Evolutionary conservation across 2,329 filamentous ascomycete genomes (phyloP).

Genomic region (Colletotrichum theobromicola): DNA sequence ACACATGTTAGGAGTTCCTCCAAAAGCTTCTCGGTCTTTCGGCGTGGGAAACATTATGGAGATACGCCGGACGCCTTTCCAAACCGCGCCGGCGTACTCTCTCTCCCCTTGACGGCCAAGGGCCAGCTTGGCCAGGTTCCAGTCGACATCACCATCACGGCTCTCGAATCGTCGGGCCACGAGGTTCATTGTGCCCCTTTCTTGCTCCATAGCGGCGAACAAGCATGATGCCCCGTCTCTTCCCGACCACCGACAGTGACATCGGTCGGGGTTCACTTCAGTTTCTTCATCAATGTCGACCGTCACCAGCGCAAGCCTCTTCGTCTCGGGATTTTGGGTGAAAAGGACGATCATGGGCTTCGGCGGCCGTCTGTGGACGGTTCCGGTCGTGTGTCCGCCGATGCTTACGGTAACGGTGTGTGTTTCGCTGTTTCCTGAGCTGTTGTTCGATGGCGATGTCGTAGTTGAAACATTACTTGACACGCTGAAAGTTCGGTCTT

Average conservation of each 20-base stretch:
- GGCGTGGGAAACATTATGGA: conserved; percentile 33
- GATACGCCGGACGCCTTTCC: conserved; percentile 32
- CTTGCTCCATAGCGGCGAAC: conserved; percentile 27
- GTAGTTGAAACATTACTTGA: conserved; percentile 15
- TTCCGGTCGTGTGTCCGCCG: conserved; percentile 31
- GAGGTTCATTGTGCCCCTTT: conserved; percentile 28
- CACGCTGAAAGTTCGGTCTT: conserved; percentile 21
- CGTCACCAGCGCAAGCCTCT: conserved; percentile 31
- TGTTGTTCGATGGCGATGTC: conserved; percentile 16
- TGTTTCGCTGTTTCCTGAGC: conserved; percentile 18
- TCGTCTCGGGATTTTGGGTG: conserved; percentile 27
- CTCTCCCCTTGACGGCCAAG: conserved; percentile 14
- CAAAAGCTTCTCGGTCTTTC: conserved; percentile 27
- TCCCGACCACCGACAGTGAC: conserved; percentile 35
- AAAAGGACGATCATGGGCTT: conserved; percentile 41
- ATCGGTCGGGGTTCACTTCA: conserved; percentile 36
- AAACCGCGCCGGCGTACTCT: conserved; percentile 14
- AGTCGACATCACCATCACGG: conserved; percentile 22
- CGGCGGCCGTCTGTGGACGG: conserved; percentile 32
- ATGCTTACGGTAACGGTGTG: conserved; percentile 19
- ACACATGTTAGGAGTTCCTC: conserved; percentile 30
- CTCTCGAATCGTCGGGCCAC: conserved; percentile 31
- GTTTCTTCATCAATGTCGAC: conserved; percentile 36
- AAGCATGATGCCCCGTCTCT: conserved; percentile 25
- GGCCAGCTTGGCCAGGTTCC: conserved; percentile 35